phyloP scores from a whole-genome alignment of 2,329 filamentous ascomycete species.

The Penicillium verrucosum region DNA sequence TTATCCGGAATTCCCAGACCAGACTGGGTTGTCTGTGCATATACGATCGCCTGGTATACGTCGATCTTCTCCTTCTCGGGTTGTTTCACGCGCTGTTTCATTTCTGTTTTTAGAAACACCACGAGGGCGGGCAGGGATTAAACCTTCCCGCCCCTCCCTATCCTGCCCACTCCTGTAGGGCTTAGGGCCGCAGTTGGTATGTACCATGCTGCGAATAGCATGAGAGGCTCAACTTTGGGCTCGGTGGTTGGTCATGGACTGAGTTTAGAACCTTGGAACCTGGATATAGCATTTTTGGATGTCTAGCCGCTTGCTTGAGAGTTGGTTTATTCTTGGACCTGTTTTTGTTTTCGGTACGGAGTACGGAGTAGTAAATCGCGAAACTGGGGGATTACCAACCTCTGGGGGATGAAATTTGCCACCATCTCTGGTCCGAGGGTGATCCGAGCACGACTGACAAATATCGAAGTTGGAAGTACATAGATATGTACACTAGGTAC shows the following conservation, averaged over 20 bases:
- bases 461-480: not conserved
- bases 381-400: slow-evolving; percentile 1
- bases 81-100: slow-evolving; percentile 1
- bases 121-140: slow-evolving; percentile 12
- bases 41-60: not conserved
- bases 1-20: not conserved
- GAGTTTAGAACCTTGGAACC: not conserved
- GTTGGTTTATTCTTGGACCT: not conserved
- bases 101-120: slow-evolving; percentile 13
- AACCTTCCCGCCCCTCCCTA: no score
- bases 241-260: not conserved
- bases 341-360: not conserved
- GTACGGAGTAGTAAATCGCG: not conserved
- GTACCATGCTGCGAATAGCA: not conserved
- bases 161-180: not conserved
- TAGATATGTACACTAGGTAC: no score
- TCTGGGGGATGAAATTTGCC: not conserved
- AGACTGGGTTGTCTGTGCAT: not conserved
- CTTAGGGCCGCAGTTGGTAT: not conserved
- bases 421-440: not conserved
- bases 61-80: not conserved
- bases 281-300: not conserved
- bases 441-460: not conserved
- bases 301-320: not conserved
- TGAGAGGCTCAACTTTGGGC: not conserved